Percentiles rank a stretch among this genome's conserved stretches.
Evolutionary conservation across 192 early-diverging fungal genomes (phyloP).

Genomic region (Coemansia sp.): DNA sequence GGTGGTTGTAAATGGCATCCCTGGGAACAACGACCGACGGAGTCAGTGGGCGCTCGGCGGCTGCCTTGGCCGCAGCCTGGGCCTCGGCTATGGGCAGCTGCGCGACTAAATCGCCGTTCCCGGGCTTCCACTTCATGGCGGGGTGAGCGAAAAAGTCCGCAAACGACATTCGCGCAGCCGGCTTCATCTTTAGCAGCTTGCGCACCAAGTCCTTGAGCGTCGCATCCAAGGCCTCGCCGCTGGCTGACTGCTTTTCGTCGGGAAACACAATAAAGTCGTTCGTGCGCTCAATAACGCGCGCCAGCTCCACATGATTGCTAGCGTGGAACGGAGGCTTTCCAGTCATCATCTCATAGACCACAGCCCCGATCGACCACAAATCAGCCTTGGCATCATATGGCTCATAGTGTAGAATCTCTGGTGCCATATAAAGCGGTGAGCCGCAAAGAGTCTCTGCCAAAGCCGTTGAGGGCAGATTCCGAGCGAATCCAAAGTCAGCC

Average conservation of each 20-base stretch:
- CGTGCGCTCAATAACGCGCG: slow-evolving; percentile 84
- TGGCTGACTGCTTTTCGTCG: slow-evolving; percentile 50
- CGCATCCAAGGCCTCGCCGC: slow-evolving; percentile 16
- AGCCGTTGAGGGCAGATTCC: slow-evolving; percentile 76
- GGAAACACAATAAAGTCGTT: slow-evolving; percentile 88
- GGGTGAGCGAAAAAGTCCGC: slow-evolving; percentile 92
- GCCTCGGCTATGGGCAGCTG: not conserved
- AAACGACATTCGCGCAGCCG: slow-evolving; percentile 86
- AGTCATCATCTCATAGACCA: slow-evolving; percentile 90
- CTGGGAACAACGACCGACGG: not conserved
- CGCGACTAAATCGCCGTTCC: slow-evolving; percentile 3
- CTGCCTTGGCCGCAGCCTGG: not conserved
- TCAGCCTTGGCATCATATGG: slow-evolving; percentile 95
- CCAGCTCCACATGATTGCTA: slow-evolving; percentile 88
- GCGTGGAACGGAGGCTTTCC: slow-evolving; percentile 92
- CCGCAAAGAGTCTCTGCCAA: slow-evolving; percentile 96
- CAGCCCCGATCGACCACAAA: slow-evolving; percentile 94
- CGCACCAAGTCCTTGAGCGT: slow-evolving; percentile 63
- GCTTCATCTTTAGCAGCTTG: slow-evolving; percentile 80
- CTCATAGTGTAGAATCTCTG: slow-evolving; percentile 84
- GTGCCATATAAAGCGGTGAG: slow-evolving; percentile 94
- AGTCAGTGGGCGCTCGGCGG: not conserved
- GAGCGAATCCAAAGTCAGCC: slow-evolving; percentile 98
- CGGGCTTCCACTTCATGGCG: slow-evolving; percentile 45
- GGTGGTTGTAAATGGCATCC: slow-evolving; percentile 24